Evolutionary conservation across 768 basidiomycete genomes (phyloP), one percentile per base, ranked within the genome.

Genomic region (Nidularia sp.): DNA sequence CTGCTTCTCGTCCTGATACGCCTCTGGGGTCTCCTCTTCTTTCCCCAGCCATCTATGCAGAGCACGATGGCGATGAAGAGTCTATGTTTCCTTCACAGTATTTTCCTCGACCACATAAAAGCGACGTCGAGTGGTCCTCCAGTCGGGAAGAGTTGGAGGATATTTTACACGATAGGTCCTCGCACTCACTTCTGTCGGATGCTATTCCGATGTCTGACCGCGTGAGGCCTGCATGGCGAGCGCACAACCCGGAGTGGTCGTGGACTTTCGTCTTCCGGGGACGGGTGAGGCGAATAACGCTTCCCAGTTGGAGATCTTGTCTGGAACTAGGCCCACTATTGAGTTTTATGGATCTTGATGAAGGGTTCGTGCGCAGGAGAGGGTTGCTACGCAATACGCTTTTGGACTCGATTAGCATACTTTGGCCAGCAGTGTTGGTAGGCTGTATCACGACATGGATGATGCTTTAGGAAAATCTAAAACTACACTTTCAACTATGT

Each of bases 211-310:
- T 18, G 18, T 18, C 18, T 18, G 18, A 18, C 18, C 18, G 18
- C 18, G 18, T 18, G 18, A 18, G 18, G 18, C 18, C 18, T 18
- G 18, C 18, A 18, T 18, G 18, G 18, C 18, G 18, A 18, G 18
- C 18, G 18, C 18, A 18, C 18, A 18, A 18, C 18, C 1, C 18
- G 18, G 52, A 67, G 39, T 80, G 75, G 72, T 72, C 76, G 15
- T 80, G 77, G 73, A 71, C 77, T 13, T 86, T 87, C 59, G 71
- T 74, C 22, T 71, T 85, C 50, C 62, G 71, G 29, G 83, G 83
- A 0, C 72, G 80, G 31, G 70, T 80, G 13, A 73, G 84, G 54
- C 77, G 80, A n/a, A 60, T 88, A 53, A 72, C 75, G 13, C 15
- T 86, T 10, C 82, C 83, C 44, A 55, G 59, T 55, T 69, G 70